Evolutionary conservation across 1,139 yeast genomes (phyloP), one percentile per base, ranked within the genome.

Genomic region (Barnettozyma hawaiiensis): DNA sequence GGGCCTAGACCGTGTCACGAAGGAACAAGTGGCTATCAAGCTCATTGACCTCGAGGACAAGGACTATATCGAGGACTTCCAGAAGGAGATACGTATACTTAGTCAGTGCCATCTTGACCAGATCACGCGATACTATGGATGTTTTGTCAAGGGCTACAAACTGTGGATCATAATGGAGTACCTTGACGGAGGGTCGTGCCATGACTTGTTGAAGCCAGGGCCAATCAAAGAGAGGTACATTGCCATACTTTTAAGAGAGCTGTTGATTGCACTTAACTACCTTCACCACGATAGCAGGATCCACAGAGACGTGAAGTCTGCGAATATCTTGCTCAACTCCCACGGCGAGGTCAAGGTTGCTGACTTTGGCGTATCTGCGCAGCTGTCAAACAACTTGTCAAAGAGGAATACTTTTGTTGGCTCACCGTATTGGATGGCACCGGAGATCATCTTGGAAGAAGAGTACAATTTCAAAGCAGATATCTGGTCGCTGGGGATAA

Each of bases 391-490:
- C 55, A 86, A 80, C 62, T 72, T 85, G 61, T 85, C 83, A 40
- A 75, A 80, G 44, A 61, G 96, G 51, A 82, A 85, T 54, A 92
- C 98, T 0, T 92, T 95, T 57, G 98, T 92, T 8, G 98, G 99
- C 0, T 92, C 98, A 0, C 98, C 99, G 1, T 92, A 90, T 61
- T 92, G 97, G 94, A 94, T 94, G 98, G 95, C 97, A 0, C 98
- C 98, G 0, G 99, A 94, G 57, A 95, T 92, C 2, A 84, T 92
- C 35, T 67, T 80, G 55, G 96, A 87, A 59, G 83, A 84, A 37
- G 96, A 92, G 10, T 95, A 94, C 61, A 80, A 86, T 50, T 85
- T 75, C 58, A 76, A 85, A 52, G 96, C 98, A 1, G 98, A 94
- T 61, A 78, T 92, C 3, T 94, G 98, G 98, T 87, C 96, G 1